These are phyloP conservation scores for Carnegiea gigantea DNA, from an alignment of 179 eudicot genomes.

Conservation along the genomic window DNA sequence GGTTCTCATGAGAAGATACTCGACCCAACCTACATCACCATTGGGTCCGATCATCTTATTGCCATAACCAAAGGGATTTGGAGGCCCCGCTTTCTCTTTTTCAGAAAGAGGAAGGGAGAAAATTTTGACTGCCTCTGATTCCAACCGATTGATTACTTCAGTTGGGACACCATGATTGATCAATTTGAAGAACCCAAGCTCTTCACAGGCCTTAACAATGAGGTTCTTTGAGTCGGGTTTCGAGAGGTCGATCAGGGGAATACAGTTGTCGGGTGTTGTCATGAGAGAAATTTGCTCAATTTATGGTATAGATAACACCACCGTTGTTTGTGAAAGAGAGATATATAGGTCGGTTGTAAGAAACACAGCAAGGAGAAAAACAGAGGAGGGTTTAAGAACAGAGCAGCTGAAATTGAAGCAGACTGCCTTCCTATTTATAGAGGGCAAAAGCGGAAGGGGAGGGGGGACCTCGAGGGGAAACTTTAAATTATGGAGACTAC, in stretches of 20 bases:
- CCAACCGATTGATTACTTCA: constrained; percentile 21
- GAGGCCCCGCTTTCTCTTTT: constrained; percentile 21
- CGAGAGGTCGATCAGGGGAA: constrained; percentile 16
- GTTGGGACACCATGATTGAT: constrained; percentile 29
- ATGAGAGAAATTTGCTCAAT: constrained; percentile 15
- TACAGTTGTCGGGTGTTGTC: constrained; percentile 3
- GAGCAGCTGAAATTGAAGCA: not conserved
- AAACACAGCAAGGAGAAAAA: not conserved
- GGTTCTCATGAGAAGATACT: constrained; percentile 20
- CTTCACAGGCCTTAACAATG: constrained; percentile 31
- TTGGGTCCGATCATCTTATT: constrained; percentile 24
- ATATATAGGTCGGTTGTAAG: not conserved
- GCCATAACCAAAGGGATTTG: constrained; percentile 21
- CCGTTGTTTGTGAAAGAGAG: not conserved
- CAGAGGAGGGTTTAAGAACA: constrained; percentile 10
- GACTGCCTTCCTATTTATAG: constrained; percentile 7
- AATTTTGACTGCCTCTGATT: constrained; percentile 16
- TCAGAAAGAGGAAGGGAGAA: constrained; percentile 29
- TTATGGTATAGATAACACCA: constrained; percentile 20
- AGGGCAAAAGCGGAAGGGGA: not conserved
- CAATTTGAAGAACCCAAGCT: constrained; percentile 29
- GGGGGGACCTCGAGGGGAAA: not conserved
- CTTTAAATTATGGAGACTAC: not conserved
- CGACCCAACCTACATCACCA: constrained; percentile 29
- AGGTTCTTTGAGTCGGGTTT: constrained; percentile 11